Base-by-base conservation (phyloP, 1,284 basidiomycete species). In the Mycosarcoma mackinlayi region DNA sequence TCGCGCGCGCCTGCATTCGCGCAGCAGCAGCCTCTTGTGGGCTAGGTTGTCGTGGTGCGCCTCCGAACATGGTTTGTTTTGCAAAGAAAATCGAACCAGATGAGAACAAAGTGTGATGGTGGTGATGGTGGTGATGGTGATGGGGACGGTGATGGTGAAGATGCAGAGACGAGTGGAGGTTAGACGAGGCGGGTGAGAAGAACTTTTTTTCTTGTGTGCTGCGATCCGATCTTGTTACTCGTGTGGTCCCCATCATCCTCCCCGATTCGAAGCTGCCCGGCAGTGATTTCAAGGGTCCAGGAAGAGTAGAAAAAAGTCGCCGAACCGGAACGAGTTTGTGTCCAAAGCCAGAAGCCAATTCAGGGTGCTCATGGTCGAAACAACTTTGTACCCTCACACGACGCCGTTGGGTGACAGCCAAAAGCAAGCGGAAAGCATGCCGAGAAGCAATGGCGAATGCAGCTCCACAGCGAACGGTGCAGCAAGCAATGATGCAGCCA, bases 51-150 rank as follows among this genome's bases (percentile, higher is more conserved):
- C 48, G 35, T 27, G 68, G 68, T 6, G 59, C 60, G 35, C 69
- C 69, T 52, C 69, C 69, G 48, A 72, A 72, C 69, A 72, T 72
- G 33, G 14, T 19, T 62, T 44, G 21, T 27, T n/a, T 10, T 4
- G 6, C 23, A 23, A n/a, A n/a, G 30, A 27, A 11, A 31, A 27
- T 25, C 4, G n/a, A n/a, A 10, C 47, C 19, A 6, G 40, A 37
- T 47, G 46, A 24, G n/a, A 21, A 25, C 10, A 10, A 39, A 25
- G 6, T 27, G 35, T 31, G 42, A 31, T 38, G 24, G 27, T 27
- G 28, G 24, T 30, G n/a, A 10, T 27, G 57, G 31, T 23, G 23
- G 24, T 41, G 19, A 11, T 16, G 23, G 23, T n/a, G n/a, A n/a
- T n/a, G n/a, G n/a, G 45, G 23, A 28, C 9, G 10, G 37, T 19